Conservation (phyloP, 768 basidiomycete species). For the Leccinum sublutescens region DNA sequence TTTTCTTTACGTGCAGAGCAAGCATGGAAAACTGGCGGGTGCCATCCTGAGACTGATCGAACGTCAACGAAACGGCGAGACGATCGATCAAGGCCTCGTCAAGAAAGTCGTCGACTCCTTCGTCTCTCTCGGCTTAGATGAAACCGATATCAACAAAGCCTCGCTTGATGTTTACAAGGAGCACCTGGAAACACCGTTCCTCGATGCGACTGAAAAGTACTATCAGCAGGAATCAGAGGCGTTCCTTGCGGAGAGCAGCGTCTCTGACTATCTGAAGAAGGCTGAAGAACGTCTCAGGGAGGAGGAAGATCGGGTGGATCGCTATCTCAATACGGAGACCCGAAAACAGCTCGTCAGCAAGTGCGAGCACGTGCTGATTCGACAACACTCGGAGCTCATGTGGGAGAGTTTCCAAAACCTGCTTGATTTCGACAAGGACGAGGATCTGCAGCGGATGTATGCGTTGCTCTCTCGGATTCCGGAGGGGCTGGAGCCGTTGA, state of each 20-base stretch:
- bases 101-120: conserved; percentile 96
- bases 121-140: conserved; percentile 92
- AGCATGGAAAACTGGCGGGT: conserved; percentile 76
- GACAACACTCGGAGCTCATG: conserved; percentile 79
- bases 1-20: conserved; percentile 84
- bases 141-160: conserved; percentile 86
- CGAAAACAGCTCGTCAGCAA: conserved; percentile 74
- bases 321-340: conserved; percentile 88
- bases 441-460: conserved; percentile 96
- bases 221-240: conserved; percentile 91
- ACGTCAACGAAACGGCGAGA: conserved; percentile 90
- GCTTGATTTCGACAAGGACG: conserved; percentile 91
- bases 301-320: conserved; percentile 93
- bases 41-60: conserved; percentile 91
- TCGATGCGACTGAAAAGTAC: conserved; percentile 84
- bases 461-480: conserved; percentile 85
- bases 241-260: conserved; percentile 84
- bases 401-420: conserved; percentile 90
- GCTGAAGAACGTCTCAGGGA: conserved; percentile 90
- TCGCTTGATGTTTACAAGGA: conserved; percentile 93
- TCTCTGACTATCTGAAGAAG: conserved; percentile 94
- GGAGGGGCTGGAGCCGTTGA: conserved; percentile 85
- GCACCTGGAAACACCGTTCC: conserved; percentile 87
- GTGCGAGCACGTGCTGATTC: conserved; percentile 92
- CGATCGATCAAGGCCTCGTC: conserved; percentile 87